Conservation (phyloP, 192 early-diverging fungal genomes). For the Umbelopsis sp. region DNA sequence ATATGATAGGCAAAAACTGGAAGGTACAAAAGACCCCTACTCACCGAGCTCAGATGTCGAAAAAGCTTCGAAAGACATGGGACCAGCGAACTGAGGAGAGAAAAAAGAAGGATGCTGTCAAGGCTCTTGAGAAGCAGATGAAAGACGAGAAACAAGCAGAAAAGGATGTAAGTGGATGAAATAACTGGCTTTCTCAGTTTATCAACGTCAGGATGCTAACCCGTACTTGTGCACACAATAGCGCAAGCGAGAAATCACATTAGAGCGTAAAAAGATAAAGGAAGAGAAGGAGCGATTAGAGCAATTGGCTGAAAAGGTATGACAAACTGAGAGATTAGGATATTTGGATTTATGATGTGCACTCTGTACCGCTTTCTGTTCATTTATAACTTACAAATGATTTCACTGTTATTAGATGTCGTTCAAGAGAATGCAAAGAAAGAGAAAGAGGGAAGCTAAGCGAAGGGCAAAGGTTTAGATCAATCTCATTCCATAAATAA, state of each 20-base stretch:
- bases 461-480: constrained; percentile 28
- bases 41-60: constrained; percentile 32
- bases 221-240: not conserved
- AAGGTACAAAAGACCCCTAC: constrained; percentile 41
- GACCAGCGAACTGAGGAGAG: constrained; percentile 52
- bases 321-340: not conserved
- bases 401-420: constrained; percentile 13
- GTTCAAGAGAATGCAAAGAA: constrained; percentile 25
- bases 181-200: not conserved
- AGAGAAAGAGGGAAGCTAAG: constrained; percentile 30
- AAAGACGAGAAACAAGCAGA: constrained; percentile 50
- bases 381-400: not conserved
- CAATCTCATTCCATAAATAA: not conserved
- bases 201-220: not conserved
- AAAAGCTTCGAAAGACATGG: constrained; percentile 43
- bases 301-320: constrained; percentile 41
- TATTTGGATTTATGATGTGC: not conserved
- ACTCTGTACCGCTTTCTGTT: not conserved
- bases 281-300: constrained; percentile 55
- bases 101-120: constrained; percentile 44
- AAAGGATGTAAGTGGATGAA: constrained; percentile 49
- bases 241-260: constrained; percentile 31
- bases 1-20: constrained; percentile 37
- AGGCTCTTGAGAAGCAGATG: constrained; percentile 52
- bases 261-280: constrained; percentile 47